These are phyloP conservation scores for Pythium monospermum DNA, from an alignment of 352 stramenopile genomes.

Conservation along the genomic window DNA sequence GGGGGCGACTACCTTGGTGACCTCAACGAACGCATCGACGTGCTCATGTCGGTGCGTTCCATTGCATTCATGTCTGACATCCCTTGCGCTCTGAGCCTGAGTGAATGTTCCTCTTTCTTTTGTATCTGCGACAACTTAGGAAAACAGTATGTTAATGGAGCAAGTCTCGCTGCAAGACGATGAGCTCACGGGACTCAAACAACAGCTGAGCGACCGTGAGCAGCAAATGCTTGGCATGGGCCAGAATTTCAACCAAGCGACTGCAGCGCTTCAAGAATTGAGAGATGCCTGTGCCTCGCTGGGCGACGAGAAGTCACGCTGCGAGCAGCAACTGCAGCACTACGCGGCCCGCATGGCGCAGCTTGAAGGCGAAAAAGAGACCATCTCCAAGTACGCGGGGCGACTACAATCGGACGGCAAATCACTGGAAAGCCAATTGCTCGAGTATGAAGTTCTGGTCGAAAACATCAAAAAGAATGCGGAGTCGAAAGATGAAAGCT, in stretches of 20 bases:
- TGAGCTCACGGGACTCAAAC: conserved; percentile 56
- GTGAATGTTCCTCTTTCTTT: no score
- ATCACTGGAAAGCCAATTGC: conserved; percentile 41
- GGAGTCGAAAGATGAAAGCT: conserved; percentile 57
- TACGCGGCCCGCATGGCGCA: conserved; percentile 62
- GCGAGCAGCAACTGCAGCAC: conserved; percentile 63
- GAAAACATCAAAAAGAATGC: conserved; percentile 53
- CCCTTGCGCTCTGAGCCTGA: no score
- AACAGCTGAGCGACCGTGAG: conserved; percentile 58
- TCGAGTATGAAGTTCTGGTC: conserved; percentile 56
- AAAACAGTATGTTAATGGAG: conserved; percentile 81
- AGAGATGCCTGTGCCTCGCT: conserved; percentile 49
- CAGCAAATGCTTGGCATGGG: conserved; percentile 66
- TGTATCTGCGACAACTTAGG: conserved; percentile 17
- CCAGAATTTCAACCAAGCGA: conserved; percentile 75
- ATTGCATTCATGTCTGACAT: background rate
- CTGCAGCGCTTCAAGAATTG: conserved; percentile 57
- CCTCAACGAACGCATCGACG: conserved; percentile 73
- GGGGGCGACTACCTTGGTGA: conserved; percentile 58
- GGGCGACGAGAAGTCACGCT: conserved; percentile 55
- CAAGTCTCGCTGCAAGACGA: conserved; percentile 75
- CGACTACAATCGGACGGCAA: conserved; percentile 26
- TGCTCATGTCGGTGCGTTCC: conserved; percentile 58
- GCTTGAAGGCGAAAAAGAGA: conserved; percentile 54
- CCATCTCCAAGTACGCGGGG: conserved; percentile 31